Percentiles rank a stretch among this genome's conserved stretches.
Conservation (phyloP, 2,329 filamentous ascomycete species). For the Colletotrichum australisinense region DNA sequence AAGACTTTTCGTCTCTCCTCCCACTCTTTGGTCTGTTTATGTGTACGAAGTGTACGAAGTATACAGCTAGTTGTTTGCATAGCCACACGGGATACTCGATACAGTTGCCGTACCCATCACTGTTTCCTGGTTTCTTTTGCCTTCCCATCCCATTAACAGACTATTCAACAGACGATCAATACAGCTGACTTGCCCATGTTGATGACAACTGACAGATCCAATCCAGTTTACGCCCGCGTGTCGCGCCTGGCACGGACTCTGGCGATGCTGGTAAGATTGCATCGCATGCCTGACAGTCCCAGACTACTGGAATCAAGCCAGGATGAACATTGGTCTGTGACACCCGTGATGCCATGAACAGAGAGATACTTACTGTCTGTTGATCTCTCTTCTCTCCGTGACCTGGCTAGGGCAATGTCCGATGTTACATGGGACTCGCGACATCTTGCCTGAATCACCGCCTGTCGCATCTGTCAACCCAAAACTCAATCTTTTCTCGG, state of each 20-base stretch:
- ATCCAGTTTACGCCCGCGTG: background rate
- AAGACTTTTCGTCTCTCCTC: background rate
- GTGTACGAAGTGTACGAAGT: background rate
- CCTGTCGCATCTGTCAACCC: background rate
- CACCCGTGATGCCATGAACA: background rate
- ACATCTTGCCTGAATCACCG: background rate
- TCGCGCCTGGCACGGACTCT: background rate
- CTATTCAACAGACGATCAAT: no score
- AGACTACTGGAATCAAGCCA: background rate
- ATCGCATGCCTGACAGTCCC: background rate
- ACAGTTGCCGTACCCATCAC: background rate
- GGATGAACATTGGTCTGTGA: background rate
- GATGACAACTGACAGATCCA: background rate
- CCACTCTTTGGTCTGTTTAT: no score
- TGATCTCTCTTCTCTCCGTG: background rate
- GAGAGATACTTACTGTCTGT: background rate
- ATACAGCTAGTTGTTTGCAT: background rate
- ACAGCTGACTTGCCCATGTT: background rate
- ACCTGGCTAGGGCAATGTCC: background rate
- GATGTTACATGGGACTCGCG: background rate
- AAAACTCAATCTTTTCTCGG: background rate
- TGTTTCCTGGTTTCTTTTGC: background rate
- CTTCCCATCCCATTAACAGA: background rate
- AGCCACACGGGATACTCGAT: constrained; percentile 11
- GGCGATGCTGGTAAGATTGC: background rate